A percentile compares a stretch with the other conserved stretches of the same genome.
Conservation (phyloP, 2,329 filamentous ascomycete genomes). For the Claviceps quebecensis region DNA sequence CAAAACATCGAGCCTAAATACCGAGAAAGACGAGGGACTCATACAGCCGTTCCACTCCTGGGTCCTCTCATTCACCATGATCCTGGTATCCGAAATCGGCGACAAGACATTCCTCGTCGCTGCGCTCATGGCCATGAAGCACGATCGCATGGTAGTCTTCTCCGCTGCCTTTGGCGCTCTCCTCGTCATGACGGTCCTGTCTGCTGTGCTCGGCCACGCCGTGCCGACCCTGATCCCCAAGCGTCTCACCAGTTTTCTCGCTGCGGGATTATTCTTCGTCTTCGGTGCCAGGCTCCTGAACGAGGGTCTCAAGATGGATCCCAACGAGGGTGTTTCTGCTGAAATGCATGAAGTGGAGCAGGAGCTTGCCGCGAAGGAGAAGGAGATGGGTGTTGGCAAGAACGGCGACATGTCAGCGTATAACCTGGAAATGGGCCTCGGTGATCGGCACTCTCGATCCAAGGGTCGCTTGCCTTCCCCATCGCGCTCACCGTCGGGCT, state of each 20-base stretch:
- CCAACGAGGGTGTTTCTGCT: conserved; percentile 81
- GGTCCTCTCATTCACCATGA: conserved; percentile 89
- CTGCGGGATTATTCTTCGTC: conserved; percentile 71
- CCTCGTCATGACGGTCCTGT: conserved; percentile 87
- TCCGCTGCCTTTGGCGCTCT: conserved; percentile 86
- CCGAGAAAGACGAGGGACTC: conserved; percentile 40
- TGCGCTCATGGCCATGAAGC: conserved; percentile 98
- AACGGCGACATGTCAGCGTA: conserved; percentile 53
- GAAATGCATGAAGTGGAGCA: conserved; percentile 96
- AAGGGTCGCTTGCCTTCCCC: conserved; percentile 67
- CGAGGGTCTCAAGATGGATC: conserved; percentile 79
- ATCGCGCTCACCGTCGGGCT: conserved; percentile 67
- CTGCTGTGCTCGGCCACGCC: conserved; percentile 81
- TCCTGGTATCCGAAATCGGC: conserved; percentile 88
- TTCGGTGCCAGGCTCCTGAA: conserved; percentile 75
- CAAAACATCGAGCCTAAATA: conserved; percentile 15
- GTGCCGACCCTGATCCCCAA: conserved; percentile 84
- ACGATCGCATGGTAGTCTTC: conserved; percentile 85
- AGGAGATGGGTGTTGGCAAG: conserved; percentile 43
- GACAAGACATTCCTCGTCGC: conserved; percentile 98
- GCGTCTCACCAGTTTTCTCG: conserved; percentile 76
- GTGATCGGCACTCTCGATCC: conserved; percentile 54
- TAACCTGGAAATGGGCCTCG: conserved; percentile 65
- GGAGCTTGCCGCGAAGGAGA: conserved; percentile 88
- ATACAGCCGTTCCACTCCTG: conserved; percentile 81